Evolutionary conservation across 768 basidiomycete genomes (phyloP), one percentile per base, ranked within the genome.

Genomic region (Termitomyces sp.): DNA sequence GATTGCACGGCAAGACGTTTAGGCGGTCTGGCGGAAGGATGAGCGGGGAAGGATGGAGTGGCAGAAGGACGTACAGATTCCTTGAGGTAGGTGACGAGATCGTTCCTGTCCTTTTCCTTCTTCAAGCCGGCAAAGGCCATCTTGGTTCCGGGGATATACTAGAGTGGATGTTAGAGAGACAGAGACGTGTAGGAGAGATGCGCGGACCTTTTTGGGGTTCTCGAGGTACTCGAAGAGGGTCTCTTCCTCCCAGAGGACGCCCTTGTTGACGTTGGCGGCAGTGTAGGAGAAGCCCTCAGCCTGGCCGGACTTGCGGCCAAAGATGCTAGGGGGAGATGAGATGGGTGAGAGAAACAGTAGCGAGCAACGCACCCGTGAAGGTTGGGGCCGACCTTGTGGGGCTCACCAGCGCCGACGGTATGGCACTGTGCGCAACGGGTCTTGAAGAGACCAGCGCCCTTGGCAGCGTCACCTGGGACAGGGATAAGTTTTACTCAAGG

Each of bases 71-170:
- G 63, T 69, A 91, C 91, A 57, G 83, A 70, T 54, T 87, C 83
- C 80, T 91, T 91, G 68, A 95, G 80, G 72, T 80, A 85, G 59
- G 94, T 85, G 69, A 98, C 83, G 68, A 98, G 87, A 78, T 98
- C 95, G 72, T 86, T 91, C 78, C 95, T 88, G 74, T 98, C 95
- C 83, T 95, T 93, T 10, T 93, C 93, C 85, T 98, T 98, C 88
- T 98, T 98, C 72, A 98, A 77, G 69, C 96, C 96, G 64, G 95
- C 94, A 67, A 97, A 98, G 59, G 95, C 95, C 95, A 98, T 98
- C 81, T 96, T 97, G 53, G 95, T 97, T 50, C 95, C 95, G 41
- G 93, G 93, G 65, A 95, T 95, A 79, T 94, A 95, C 90, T 92
- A 60, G 1, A 23, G 9, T 10, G 14, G 0, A 13, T 5, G 28